Base-by-base conservation (phyloP, 129 eudicot genomes). In the Arctium lappa region DNA sequence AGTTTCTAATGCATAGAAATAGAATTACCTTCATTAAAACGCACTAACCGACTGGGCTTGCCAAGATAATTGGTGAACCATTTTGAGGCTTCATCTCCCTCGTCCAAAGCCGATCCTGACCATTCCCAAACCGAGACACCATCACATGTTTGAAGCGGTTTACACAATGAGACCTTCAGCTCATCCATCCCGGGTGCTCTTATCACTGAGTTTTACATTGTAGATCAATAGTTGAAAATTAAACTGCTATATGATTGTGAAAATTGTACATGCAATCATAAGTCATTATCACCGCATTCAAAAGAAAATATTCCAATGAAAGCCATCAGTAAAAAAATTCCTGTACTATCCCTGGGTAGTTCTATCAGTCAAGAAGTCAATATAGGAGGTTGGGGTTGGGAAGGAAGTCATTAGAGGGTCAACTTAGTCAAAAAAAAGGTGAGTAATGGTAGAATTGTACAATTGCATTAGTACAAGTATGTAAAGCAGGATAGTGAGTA, bases 111-210 rank as follows among this genome's bases (percentile, higher is more conserved):
- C 83, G 94, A 86, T 73, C 98, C 97, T 48, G 88, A 86, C 97
- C 97, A 94, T 71, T 91, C 89, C 98, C 98, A 94, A 79, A 91
- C 93, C 2, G 93, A 84, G 69, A 94, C 91, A 48, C 90, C 90
- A 15, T 91, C 88, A 62, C 92, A 88, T 75, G 68, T 76, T 66
- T 86, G 83, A 69, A 82, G 46, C 2, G 90, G 91, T 79, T 74
- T 84, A 80, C 79, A 83, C 86, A 94, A 73, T 62, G 93, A 82
- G 30, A 90, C 85, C 88, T 94, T 94, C 73, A 94, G 85, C 42
- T 68, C 94, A 82, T 85, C 87, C 94, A 91, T 91, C 75, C 89
- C 93, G 10, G 93, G 97, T 32, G 97, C 98, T 84, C 84, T 86
- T 69, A 94, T 82, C 82, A 87, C 95, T 94, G 83, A 29, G 22